Evolutionary conservation across 176 grass and related monocot species (phyloP), one percentile per base, ranked within the genome.

Genomic region (Oryza glumipatula): DNA sequence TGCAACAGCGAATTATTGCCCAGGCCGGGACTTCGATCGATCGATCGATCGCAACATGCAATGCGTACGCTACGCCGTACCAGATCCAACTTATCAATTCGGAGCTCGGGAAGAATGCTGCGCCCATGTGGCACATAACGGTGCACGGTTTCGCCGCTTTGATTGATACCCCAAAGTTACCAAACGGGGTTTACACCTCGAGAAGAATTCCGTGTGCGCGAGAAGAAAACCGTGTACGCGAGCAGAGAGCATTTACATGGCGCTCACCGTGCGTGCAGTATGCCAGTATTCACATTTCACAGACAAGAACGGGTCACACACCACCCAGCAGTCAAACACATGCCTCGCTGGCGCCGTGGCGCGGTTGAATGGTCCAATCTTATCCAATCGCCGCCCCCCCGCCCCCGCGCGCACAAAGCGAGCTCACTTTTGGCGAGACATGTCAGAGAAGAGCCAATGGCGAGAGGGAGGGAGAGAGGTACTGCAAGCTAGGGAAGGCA

Each of bases 311-410:
- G 49, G 14, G 15, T 52, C 14, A 52, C 14, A 52, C 49, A 28
- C 11, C 21, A 4, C 23, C 17, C 39, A 74, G 8, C 60, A 11
- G 70, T 32, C 82, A 56, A 56, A 15, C 2, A 58, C 58, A n/a
- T 32, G n/a, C n/a, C 11, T 9, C 5, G n/a, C 47, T 38, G 12
- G 68, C 51, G 28, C 14, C 9, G n/a, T 32, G 4, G 48, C 7
- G 66, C 7, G 67, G 68, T 65, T 65, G 68, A 81, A 77, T 45
- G 70, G 77, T 80, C 77, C 77, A 46, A 45, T 81, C 77, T 9
- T 4, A 61, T 22, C 56, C 39, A 41, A 41, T 41, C 39, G 26
- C 26, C 26, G 1, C 26, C 26, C 26, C 26, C 26, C 26, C 26
- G 1, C 26, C 26, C 26, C 26, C 26, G 24, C 24, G 24, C 5